phyloP scores from a whole-genome alignment of 2,329 filamentous ascomycete genomes.

The Monosporascus sp. region DNA sequence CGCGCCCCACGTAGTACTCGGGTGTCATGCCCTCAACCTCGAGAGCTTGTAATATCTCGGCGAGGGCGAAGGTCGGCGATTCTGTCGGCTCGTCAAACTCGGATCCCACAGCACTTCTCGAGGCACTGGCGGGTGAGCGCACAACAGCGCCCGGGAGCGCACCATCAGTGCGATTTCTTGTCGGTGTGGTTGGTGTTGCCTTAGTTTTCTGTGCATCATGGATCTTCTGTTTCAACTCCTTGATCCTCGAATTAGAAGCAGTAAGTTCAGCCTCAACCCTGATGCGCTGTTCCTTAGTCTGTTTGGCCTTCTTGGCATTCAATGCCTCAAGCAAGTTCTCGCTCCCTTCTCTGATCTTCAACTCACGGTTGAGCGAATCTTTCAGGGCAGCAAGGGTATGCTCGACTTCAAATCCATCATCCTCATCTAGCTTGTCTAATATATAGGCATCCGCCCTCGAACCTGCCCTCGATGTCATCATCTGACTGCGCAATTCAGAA shows the following conservation, averaged over 20 bases:
- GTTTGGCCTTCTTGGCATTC: conserved; percentile 91
- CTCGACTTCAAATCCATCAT: conserved; percentile 54
- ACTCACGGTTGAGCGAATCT: conserved; percentile 86
- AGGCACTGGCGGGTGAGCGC: conserved; percentile 52
- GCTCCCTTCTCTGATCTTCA: conserved; percentile 96
- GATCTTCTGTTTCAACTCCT: conserved; percentile 55
- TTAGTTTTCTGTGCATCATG: conserved; percentile 51
- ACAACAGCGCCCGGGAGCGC: conserved; percentile 40
- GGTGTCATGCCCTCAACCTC: conserved; percentile 83
- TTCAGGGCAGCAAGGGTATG: conserved; percentile 69
- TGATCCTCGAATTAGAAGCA: conserved; percentile 72
- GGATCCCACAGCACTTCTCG: conserved; percentile 51
- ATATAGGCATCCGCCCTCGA: conserved; percentile 48
- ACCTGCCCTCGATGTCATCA: conserved; percentile 59
- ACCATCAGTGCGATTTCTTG: conserved; percentile 44
- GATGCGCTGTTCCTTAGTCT: conserved; percentile 77
- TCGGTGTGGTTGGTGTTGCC: conserved; percentile 43
- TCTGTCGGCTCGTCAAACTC: conserved; percentile 67
- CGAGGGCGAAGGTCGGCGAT: conserved; percentile 84
- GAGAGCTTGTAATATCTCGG: conserved; percentile 84
- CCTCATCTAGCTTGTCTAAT: conserved; percentile 58
- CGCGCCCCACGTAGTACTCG: conserved; percentile 91
- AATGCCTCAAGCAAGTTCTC: conserved; percentile 97
- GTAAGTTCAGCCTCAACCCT: conserved; percentile 84
- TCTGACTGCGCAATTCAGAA: conserved; percentile 72